Conservation (phyloP, 345 rosid genomes). For the Erodium maritimum region DNA sequence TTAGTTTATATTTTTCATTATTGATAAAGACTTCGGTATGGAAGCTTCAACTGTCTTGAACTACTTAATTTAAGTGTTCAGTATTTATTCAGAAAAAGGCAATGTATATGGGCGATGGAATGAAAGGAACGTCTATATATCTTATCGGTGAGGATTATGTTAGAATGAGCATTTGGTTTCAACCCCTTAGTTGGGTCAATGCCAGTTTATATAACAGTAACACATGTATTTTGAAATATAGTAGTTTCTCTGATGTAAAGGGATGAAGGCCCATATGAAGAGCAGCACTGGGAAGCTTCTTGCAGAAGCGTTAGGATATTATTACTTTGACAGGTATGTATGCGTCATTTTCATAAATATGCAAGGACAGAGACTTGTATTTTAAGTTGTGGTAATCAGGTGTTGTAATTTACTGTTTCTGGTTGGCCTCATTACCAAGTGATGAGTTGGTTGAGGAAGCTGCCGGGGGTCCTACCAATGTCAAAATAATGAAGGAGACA, state of each 20-base stretch:
- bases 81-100: background rate
- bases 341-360: background rate
- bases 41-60: too few species aligned
- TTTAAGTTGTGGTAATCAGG: background rate
- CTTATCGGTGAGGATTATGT: background rate
- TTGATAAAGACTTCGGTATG: too few species aligned
- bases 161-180: background rate
- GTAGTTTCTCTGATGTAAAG: background rate
- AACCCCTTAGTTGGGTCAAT: background rate
- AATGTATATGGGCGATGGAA: background rate
- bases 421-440: background rate
- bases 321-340: background rate
- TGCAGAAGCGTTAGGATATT: background rate
- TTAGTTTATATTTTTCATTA: too few species aligned
- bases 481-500: conserved; percentile 39
- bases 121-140: background rate
- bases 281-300: background rate
- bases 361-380: background rate
- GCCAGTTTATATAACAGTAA: background rate
- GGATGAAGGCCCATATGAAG: background rate
- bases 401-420: background rate
- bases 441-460: conserved; percentile 68
- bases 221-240: background rate
- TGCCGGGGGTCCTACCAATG: conserved; percentile 61
- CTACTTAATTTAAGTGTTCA: too few species aligned